Evolutionary conservation across 2,329 filamentous ascomycete species (phyloP).

Genomic region (Fusarium luffae): DNA sequence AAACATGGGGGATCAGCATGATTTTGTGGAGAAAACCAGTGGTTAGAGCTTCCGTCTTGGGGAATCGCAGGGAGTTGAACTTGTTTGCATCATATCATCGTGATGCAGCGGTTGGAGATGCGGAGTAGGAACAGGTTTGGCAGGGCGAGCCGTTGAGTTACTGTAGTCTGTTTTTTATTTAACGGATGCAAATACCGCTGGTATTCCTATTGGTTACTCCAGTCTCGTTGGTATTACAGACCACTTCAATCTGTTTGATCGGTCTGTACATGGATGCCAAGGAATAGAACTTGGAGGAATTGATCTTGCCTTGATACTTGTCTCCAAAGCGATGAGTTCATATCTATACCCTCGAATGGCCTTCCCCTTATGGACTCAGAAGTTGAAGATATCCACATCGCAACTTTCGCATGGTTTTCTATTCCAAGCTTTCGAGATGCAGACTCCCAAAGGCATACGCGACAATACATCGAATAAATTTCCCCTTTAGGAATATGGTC

Average conservation of each 20-base stretch:
- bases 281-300: background rate
- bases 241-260: too few species aligned
- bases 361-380: background rate
- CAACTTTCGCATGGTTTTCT: too few species aligned
- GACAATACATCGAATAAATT: background rate
- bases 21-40: background rate
- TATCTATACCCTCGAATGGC: background rate
- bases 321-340: too few species aligned
- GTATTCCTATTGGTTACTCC: background rate
- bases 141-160: background rate
- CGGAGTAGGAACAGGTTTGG: background rate
- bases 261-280: background rate
- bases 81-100: background rate
- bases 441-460: too few species aligned
- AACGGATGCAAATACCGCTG: background rate
- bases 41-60: background rate
- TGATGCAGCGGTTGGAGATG: background rate
- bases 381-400: background rate
- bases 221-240: too few species aligned
- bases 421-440: too few species aligned
- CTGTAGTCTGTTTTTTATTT: background rate
- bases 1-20: background rate
- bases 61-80: background rate
- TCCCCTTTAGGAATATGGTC: background rate
- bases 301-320: fast-evolving